Conservation (phyloP, 2,329 filamentous ascomycete species). For the Ascochyta viciae-villosae region DNA sequence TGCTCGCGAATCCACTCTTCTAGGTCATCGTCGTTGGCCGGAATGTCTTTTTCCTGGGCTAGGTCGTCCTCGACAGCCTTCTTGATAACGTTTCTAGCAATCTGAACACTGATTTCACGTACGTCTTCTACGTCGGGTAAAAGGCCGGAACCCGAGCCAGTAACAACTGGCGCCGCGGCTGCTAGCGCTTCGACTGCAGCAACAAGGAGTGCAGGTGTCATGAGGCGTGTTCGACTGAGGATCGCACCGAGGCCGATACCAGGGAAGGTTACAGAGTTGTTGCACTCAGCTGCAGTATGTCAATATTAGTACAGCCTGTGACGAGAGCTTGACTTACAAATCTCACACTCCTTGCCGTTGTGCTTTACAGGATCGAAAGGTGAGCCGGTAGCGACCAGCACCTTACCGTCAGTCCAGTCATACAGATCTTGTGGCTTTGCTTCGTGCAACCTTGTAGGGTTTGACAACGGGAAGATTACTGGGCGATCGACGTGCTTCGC, state of each 20-base stretch:
- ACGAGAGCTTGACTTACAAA: slow-evolving; percentile 54
- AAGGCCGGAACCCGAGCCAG: slow-evolving; percentile 67
- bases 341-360: slow-evolving; percentile 61
- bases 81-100: slow-evolving; percentile 77
- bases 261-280: slow-evolving; percentile 86
- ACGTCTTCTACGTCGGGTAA: slow-evolving; percentile 79
- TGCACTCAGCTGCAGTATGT: slow-evolving; percentile 74
- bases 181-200: slow-evolving; percentile 79
- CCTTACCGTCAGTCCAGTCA: slow-evolving; percentile 78
- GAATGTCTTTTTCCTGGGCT: slow-evolving; percentile 70
- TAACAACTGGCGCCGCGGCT: slow-evolving; percentile 72
- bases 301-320: background rate
- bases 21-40: slow-evolving; percentile 61
- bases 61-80: slow-evolving; percentile 74
- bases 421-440: slow-evolving; percentile 78
- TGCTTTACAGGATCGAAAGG: slow-evolving; percentile 78
- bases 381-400: slow-evolving; percentile 81
- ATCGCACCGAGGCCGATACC: slow-evolving; percentile 84
- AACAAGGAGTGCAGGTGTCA: slow-evolving; percentile 82
- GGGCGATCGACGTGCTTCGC: slow-evolving; percentile 73
- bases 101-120: slow-evolving; percentile 76
- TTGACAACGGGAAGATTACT: slow-evolving; percentile 88
- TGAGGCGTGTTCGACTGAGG: slow-evolving; percentile 68
- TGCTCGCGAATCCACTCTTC: slow-evolving; percentile 78
- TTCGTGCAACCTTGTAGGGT: slow-evolving; percentile 84